phyloP scores from a whole-genome alignment of 2,329 filamentous ascomycete genomes.

The Ophiostoma sp. region DNA sequence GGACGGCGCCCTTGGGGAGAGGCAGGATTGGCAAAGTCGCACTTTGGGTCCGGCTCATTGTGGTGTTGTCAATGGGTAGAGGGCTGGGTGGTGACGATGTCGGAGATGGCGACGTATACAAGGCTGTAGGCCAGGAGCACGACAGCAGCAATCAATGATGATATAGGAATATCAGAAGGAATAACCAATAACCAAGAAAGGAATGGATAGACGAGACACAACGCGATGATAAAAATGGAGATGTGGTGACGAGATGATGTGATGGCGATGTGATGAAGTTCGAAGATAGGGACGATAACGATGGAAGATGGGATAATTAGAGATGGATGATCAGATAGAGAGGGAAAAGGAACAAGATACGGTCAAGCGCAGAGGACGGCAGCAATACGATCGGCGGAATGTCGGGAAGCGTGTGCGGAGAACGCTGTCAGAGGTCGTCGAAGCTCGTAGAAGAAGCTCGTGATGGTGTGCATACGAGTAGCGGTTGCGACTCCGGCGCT shows the following conservation, averaged over 20 bases:
- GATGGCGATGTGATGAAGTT: not conserved
- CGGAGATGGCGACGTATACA: too few relatives aligned
- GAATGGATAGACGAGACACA: not conserved
- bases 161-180: too few relatives aligned
- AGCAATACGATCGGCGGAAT: not conserved
- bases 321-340: not conserved
- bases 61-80: not conserved
- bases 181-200: not conserved
- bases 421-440: conserved; percentile 9
- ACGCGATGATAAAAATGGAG: not conserved
- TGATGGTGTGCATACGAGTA: conserved; percentile 15
- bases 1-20: conserved; percentile 70
- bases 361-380: not conserved
- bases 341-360: not conserved
- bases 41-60: conserved; percentile 37
- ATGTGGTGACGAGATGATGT: not conserved
- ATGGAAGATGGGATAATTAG: not conserved
- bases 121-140: too few relatives aligned
- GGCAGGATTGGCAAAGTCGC: conserved; percentile 69
- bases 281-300: not conserved
- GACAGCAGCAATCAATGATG: too few relatives aligned
- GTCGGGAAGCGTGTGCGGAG: not conserved
- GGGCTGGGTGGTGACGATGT: not conserved
- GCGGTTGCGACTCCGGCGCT: not conserved
- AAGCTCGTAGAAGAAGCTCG: conserved; percentile 24